Evolutionary conservation across 768 basidiomycete genomes (phyloP), one percentile per base, ranked within the genome.

Genomic region (Guyanaporus albipodus): DNA sequence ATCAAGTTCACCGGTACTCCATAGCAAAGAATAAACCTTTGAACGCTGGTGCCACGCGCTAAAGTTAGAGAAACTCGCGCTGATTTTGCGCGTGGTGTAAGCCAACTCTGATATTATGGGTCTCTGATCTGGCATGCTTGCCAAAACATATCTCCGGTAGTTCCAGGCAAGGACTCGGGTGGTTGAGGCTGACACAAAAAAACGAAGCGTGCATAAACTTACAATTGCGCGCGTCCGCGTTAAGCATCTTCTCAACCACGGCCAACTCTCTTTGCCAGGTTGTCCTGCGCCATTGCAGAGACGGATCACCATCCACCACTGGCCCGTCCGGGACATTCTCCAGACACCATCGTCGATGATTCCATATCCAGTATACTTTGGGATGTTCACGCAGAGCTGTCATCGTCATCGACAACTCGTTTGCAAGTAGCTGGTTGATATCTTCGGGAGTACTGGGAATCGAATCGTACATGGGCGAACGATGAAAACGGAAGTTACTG

Each of bases 291-390:
- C 93, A 97, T n/a, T 73, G 77, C 39, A 75, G 55, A 9, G 66
- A 59, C 43, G 79, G 73, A 2, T 63, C 67, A 1, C 64, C 67
- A 38, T 71, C 69, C 2, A 63, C 57, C 23, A 70, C 72, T 0
- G 91, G 90, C 2, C 83, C 87, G 42, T 76, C 72, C 0, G 95
- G 94, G 10, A 95, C 78, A 44, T 85, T 80, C 63, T 87, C 85
- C 2, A 99, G 78, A 60, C 94, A 94, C 96, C 96, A 98, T 57
- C 84, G 74, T 31, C 96, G 82, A 59, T 99, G 93, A 62, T 93
- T 97, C 96, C 96, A 99, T 56, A 98, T 92, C 85, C 90, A 92
- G 64, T 99, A 99, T 17, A 96, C 85, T 63, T 98, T 99, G 12
- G 96, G 96, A 60, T 94, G 82, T 8, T 77, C 72, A 58, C 88